Conservation (phyloP, 2,329 filamentous ascomycete species). For the Mollisiaceae sp. region DNA sequence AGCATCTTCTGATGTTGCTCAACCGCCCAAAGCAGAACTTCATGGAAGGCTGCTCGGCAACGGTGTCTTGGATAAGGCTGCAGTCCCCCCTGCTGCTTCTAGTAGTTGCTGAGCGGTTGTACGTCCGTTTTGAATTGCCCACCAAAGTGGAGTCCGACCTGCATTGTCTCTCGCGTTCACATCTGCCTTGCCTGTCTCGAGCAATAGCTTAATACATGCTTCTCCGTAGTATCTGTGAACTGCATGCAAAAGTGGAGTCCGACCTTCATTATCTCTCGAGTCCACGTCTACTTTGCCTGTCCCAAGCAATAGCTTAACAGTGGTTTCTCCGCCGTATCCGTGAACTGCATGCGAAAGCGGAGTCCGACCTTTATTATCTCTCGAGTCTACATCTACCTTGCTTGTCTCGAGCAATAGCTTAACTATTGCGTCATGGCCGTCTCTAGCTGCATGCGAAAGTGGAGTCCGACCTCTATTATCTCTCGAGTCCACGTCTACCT, state of each 20-base stretch:
- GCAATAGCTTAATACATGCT: constrained; percentile 19
- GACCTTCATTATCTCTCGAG: neutral
- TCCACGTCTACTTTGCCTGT: neutral
- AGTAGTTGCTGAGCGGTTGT: too few relatives aligned
- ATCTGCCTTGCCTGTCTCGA: neutral
- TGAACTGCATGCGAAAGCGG: neutral
- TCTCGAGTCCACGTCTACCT: constrained; percentile 20
- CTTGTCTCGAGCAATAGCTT: constrained; percentile 9
- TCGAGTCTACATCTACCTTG: neutral
- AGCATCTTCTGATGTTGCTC: too few relatives aligned
- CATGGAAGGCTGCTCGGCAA: too few relatives aligned
- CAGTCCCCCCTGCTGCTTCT: too few relatives aligned
- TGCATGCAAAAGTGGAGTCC: too few relatives aligned
- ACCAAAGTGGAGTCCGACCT: neutral
- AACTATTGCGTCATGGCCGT: neutral
- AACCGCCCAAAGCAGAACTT: too few relatives aligned
- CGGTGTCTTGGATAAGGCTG: too few relatives aligned
- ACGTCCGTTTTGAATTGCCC: too few relatives aligned
- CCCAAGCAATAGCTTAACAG: constrained; percentile 18
- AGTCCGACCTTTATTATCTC: neutral
- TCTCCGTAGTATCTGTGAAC: too few relatives aligned
- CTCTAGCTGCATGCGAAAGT: constrained; percentile 17
- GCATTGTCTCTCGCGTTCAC: neutral
- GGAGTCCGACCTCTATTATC: constrained; percentile 17
- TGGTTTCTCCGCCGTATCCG: neutral